phyloP scores from a whole-genome alignment of 2,329 filamentous ascomycete genomes.

The Sporothrix schenckii region DNA sequence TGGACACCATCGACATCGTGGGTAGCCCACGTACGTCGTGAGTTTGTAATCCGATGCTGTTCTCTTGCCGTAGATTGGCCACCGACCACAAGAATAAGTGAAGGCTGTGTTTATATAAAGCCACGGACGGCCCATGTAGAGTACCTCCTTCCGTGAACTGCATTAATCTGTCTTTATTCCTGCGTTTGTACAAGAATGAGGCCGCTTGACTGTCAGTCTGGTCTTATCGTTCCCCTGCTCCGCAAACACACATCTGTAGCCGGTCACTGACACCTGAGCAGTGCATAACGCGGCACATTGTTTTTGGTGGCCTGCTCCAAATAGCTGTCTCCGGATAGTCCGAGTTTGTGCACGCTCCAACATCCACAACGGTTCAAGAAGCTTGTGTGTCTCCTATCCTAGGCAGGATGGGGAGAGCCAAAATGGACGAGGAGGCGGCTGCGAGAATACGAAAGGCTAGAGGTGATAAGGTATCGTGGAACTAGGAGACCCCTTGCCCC shows the following conservation, averaged over 20 bases:
- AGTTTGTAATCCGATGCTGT: not conserved
- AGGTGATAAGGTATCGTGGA: conserved; percentile 45
- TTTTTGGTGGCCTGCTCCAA: too few species aligned
- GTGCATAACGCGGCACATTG: not conserved
- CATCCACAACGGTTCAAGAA: not conserved
- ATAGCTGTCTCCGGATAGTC: not conserved
- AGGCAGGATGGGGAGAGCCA: conserved; percentile 42
- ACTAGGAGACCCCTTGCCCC: too few species aligned
- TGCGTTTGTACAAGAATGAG: not conserved
- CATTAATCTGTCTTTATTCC: not conserved
- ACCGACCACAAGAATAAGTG: not conserved
- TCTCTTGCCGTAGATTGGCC: not conserved
- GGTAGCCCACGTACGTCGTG: not conserved
- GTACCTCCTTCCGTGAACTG: not conserved
- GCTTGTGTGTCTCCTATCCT: not conserved
- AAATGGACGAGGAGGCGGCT: conserved; percentile 50
- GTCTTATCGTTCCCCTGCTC: too few species aligned
- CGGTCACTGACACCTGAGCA: not conserved
- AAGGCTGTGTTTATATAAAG: not conserved
- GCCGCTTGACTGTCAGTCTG: too few species aligned
- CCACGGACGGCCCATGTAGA: not conserved
- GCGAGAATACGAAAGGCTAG: conserved; percentile 49
- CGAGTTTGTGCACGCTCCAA: not conserved
- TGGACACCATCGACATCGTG: not conserved
- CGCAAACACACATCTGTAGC: too few species aligned